Conservation (phyloP, 257 asterid genomes). For the Penstemon barbatus region DNA sequence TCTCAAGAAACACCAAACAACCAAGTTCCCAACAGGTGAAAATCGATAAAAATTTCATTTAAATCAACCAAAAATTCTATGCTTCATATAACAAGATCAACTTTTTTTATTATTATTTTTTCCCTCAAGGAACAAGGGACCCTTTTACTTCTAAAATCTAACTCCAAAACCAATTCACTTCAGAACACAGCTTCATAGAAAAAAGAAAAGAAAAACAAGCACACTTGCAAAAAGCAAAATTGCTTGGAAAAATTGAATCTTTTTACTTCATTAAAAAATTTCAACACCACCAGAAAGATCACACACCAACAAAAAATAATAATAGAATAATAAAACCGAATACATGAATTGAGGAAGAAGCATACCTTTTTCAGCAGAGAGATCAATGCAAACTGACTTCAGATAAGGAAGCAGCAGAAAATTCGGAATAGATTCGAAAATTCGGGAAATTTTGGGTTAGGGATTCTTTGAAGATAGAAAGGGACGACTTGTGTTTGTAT, state of each 20-base stretch:
- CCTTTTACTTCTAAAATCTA: conserved; percentile 13
- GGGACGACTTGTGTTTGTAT: conserved; percentile 3
- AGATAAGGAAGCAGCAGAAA: conserved; percentile 9
- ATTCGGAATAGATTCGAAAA: conserved; percentile 24
- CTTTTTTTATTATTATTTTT: background rate
- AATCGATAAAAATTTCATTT: background rate
- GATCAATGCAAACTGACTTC: conserved; percentile 4
- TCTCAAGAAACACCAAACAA: background rate
- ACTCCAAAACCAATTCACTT: conserved; percentile 21
- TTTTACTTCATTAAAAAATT: background rate
- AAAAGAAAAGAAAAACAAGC: conserved; percentile 15
- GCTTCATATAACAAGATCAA: conserved; percentile 12
- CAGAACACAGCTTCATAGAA: background rate
- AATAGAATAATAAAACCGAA: background rate
- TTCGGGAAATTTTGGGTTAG: background rate
- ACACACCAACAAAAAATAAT: conserved; percentile 8
- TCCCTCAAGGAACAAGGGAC: background rate
- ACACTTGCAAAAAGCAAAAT: conserved; percentile 27
- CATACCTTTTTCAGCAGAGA: conserved; percentile 27
- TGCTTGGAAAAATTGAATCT: conserved; percentile 25
- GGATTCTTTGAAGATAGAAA: conserved; percentile 28
- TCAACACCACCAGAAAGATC: conserved; percentile 12
- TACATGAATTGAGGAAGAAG: background rate
- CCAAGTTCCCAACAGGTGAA: background rate
- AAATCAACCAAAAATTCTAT: background rate